Evolutionary conservation across 257 asterid species (phyloP), one percentile per base, ranked within the genome.

Genomic region (Oldenlandia corymbosa): DNA sequence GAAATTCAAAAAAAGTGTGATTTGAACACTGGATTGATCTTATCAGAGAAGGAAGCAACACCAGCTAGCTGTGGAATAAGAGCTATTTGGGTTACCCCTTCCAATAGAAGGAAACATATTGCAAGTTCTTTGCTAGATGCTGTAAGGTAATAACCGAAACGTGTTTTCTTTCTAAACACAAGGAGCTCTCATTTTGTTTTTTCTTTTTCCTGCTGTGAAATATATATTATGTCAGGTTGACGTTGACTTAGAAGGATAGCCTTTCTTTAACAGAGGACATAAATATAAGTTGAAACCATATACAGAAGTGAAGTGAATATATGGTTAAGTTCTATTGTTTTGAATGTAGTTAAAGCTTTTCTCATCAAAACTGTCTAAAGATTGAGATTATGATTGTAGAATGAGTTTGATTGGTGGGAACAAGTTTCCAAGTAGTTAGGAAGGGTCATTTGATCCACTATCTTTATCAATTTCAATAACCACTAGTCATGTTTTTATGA

Each of bases 41-140:
- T 84, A 76, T 77, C 81, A 17, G 73, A 80, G 69, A 77, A 80
- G 27, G 84, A 77, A 50, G 80, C 83, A 42, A 67, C 80, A 26
- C 86, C 89, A 45, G 98, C 95, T 45, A 23, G 52, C 32, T 88
- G 95, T 53, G 98, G 98, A 60, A 69, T 91, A 74, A 83, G 94
- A 78, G 94, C 96, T 80, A 84, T 91, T 81, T 91, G 98, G 96
- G 95, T 86, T 62, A 32, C 88, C 65, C 90, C 87, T 49, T 78
- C 81, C 61, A 88, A 77, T 74, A 77, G 97, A 70, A 86, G 97
- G 71, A 91, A 91, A 69, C 87, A 68, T 70, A 70, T 88, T 20
- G 97, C 89, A 45, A 84, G 79, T 65, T 66, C 53, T 79, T 81
- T 91, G 52, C 85, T 91, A 30, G 96, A 88, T 78, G 96, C 90